Conservation (phyloP, 495 filamentous ascomycete species). For the Annulohypoxylon moriforme region DNA sequence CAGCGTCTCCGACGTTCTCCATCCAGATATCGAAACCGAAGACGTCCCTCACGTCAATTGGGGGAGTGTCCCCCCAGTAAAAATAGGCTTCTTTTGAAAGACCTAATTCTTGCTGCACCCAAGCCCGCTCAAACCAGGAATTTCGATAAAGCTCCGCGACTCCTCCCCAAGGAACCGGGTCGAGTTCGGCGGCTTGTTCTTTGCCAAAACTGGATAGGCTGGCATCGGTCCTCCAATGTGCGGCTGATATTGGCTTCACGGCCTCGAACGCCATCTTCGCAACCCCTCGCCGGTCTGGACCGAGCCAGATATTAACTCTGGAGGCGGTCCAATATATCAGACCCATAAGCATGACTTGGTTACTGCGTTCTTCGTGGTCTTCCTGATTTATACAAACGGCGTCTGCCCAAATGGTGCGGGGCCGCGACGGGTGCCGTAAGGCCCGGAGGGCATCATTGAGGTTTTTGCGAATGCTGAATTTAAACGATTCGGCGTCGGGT, state of each 20-base stretch:
- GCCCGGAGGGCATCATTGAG: not conserved
- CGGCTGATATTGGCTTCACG: not conserved
- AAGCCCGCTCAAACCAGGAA: not conserved
- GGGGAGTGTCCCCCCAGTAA: conserved; percentile 3
- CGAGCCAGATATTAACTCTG: conserved; percentile 10
- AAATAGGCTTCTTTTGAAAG: conserved; percentile 8
- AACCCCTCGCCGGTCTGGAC: not conserved
- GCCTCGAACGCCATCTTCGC: conserved; percentile 2
- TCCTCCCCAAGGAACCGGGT: not conserved
- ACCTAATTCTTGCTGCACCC: conserved; percentile 5
- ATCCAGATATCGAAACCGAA: conserved; percentile 11
- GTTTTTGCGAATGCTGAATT: not conserved
- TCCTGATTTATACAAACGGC: not conserved
- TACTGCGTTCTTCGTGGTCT: conserved; percentile 1
- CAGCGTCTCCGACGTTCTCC: not conserved
- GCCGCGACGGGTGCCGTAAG: not conserved
- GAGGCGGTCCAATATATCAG: conserved; percentile 6
- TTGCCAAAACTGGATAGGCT: not conserved
- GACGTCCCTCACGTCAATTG: conserved; percentile 3
- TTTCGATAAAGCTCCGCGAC: conserved; percentile 4
- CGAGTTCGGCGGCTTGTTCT: not conserved
- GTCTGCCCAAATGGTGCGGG: not conserved
- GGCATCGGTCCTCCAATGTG: not conserved
- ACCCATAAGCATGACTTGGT: conserved; percentile 1
- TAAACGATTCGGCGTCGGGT: not conserved